These are phyloP conservation scores for Exophiala sp. DNA, from an alignment of 2,329 filamentous ascomycete genomes.

Conservation along the genomic window DNA sequence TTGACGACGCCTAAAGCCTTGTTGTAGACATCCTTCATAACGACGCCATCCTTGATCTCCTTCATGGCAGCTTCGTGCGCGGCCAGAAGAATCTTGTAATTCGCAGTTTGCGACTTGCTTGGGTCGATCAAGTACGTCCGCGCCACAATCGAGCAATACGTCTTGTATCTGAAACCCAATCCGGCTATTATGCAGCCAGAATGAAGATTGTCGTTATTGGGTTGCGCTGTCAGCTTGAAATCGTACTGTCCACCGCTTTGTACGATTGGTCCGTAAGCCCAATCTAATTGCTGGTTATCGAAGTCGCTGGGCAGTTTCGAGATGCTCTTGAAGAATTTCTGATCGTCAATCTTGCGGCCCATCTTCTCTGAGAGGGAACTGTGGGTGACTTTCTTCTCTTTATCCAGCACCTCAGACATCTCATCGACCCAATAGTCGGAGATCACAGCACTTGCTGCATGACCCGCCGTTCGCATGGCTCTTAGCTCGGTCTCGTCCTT, in stretches of 20 bases:
- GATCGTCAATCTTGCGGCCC: constrained; percentile 84
- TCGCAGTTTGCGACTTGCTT: constrained; percentile 90
- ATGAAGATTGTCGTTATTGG: constrained; percentile 71
- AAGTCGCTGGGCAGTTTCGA: constrained; percentile 82
- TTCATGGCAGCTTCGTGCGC: constrained; percentile 89
- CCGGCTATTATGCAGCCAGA: constrained; percentile 91
- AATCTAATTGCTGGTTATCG: constrained; percentile 84
- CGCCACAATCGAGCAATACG: constrained; percentile 87
- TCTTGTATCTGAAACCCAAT: constrained; percentile 90
- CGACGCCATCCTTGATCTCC: constrained; percentile 79
- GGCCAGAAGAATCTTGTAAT: constrained; percentile 81
- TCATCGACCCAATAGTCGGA: constrained; percentile 96
- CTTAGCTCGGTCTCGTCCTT: constrained; percentile 96
- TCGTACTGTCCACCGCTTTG: constrained; percentile 97
- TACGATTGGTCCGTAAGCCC: constrained; percentile 84
- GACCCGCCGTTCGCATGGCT: constrained; percentile 88
- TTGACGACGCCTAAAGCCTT: constrained; percentile 79
- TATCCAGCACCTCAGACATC: constrained; percentile 93
- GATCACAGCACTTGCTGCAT: constrained; percentile 91
- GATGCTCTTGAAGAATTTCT: constrained; percentile 85
- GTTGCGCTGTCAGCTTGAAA: constrained; percentile 71
- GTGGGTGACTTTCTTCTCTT: constrained; percentile 96
- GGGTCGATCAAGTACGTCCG: constrained; percentile 96
- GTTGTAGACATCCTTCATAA: constrained; percentile 84
- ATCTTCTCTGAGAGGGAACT: constrained; percentile 81